Evolutionary conservation across 352 stramenopile species (phyloP).

Genomic region (Pythium grandisporangium): DNA sequence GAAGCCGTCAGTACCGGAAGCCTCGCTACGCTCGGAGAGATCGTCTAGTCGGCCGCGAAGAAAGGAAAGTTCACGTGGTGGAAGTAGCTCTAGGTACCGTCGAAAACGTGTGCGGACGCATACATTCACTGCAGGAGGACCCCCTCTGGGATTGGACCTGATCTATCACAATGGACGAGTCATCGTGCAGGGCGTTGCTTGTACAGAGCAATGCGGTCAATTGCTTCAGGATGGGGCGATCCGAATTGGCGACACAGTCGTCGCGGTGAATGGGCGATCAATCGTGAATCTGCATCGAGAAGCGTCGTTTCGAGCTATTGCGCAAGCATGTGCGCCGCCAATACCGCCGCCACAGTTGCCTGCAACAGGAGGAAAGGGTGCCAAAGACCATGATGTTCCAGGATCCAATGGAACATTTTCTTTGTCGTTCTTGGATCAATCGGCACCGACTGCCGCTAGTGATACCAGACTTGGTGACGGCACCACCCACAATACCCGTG

Average conservation of each 20-base stretch:
- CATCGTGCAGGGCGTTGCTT: conserved; percentile 66
- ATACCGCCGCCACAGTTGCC: too few species aligned
- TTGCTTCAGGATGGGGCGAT: conserved; percentile 60
- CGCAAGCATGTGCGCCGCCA: conserved; percentile 29
- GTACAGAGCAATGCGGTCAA: conserved; percentile 44
- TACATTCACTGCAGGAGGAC: conserved; percentile 40
- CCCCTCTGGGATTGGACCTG: conserved; percentile 70
- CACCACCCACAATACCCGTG: too few species aligned
- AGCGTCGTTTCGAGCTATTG: conserved; percentile 68
- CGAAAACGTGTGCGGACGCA: conserved; percentile 43
- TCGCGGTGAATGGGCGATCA: conserved; percentile 65
- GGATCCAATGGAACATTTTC: conserved; percentile 42
- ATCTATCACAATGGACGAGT: conserved; percentile 72
- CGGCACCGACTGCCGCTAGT: conserved; percentile 16
- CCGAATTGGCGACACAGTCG: conserved; percentile 67
- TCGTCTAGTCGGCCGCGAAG: too few species aligned
- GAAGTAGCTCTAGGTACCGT: neutral
- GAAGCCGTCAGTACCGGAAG: conserved; percentile 19
- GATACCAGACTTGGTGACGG: too few species aligned
- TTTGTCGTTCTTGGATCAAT: conserved; percentile 64
- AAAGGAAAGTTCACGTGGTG: too few species aligned
- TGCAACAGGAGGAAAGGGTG: too few species aligned
- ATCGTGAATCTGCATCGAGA: conserved; percentile 80
- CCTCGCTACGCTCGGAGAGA: too few species aligned
- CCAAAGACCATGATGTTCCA: too few species aligned